Conservation (phyloP, 176 grass and related monocot genomes). For the Pharus latifolius region DNA sequence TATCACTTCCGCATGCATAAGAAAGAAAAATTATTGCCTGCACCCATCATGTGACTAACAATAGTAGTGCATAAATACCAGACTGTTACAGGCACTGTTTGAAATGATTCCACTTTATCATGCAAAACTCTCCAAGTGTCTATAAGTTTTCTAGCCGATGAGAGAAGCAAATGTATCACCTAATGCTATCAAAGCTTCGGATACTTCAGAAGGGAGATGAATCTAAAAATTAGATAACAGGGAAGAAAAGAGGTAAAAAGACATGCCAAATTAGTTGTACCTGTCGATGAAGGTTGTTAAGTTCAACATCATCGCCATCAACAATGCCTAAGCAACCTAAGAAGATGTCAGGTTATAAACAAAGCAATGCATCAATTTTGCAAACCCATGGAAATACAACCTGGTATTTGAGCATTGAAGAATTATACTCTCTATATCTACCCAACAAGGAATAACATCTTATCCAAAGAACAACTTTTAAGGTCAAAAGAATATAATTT, state of each 20-base stretch:
- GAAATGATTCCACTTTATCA: neutral
- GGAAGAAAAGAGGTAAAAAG: neutral
- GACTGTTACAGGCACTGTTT: neutral
- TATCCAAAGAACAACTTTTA: neutral
- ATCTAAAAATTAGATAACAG: neutral
- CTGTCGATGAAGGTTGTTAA: conserved; percentile 89
- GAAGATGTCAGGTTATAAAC: neutral
- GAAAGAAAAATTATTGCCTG: too few species aligned
- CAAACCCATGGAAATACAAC: neutral
- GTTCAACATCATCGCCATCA: conserved; percentile 82
- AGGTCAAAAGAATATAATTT: neutral
- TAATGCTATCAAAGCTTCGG: neutral
- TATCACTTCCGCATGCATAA: too few species aligned
- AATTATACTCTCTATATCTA: too few species aligned
- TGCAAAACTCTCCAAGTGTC: neutral
- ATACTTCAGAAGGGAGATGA: neutral
- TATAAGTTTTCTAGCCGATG: neutral
- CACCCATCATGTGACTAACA: too few species aligned
- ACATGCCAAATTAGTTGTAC: conserved; percentile 22
- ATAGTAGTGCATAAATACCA: too few species aligned
- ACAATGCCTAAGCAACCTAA: conserved; percentile 92
- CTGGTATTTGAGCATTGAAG: neutral
- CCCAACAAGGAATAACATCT: neutral
- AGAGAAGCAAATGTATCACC: neutral
- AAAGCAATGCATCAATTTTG: neutral